phyloP scores from a whole-genome alignment of 176 grass and related monocot genomes.

The Thalia dealbata region DNA sequence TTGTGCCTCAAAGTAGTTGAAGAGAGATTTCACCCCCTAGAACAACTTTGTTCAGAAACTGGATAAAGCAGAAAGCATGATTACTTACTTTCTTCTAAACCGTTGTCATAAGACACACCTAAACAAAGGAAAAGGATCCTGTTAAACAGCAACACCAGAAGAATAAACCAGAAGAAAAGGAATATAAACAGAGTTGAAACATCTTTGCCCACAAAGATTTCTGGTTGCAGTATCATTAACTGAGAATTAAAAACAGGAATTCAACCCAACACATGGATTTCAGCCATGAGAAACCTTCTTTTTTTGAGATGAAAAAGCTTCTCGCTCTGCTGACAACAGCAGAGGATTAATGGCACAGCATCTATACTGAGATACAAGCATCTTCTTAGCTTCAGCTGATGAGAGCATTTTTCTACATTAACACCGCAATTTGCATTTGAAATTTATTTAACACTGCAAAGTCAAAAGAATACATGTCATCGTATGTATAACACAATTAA shows the following conservation, averaged over 20 bases:
- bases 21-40: neutral
- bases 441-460: no score
- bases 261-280: neutral
- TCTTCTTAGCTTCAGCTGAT: no score
- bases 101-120: neutral
- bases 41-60: neutral
- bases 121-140: neutral
- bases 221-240: neutral
- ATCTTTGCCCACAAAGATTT: neutral
- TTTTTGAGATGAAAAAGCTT: no score
- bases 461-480: no score
- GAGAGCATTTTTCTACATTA: no score
- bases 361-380: no score
- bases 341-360: no score
- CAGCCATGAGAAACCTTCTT: neutral
- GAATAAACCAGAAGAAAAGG: neutral
- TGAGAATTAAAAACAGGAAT: neutral
- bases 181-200: neutral
- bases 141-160: neutral
- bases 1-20: neutral
- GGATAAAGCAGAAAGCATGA: neutral
- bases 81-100: neutral
- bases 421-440: no score
- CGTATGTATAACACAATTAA: no score
- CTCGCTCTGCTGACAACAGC: no score